Conservation (phyloP, 768 basidiomycete genomes). For the Suillus spraguei region DNA sequence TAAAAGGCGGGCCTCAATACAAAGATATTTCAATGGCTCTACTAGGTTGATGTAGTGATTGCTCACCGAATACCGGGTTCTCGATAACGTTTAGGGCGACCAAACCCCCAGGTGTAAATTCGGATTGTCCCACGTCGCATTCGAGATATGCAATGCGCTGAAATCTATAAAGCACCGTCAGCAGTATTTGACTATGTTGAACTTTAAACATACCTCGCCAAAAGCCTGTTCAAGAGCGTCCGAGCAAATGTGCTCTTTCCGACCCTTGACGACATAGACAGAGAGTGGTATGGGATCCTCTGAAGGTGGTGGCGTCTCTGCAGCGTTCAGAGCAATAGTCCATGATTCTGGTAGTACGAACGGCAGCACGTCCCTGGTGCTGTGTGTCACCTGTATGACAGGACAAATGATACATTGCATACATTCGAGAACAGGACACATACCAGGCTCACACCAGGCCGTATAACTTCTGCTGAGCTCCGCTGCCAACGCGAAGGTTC, state of each 20-base stretch:
- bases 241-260: slow-evolving; percentile 92
- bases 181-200: slow-evolving; percentile 1
- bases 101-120: slow-evolving; percentile 87
- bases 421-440: slow-evolving; percentile 54
- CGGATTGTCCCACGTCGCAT: slow-evolving; percentile 92
- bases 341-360: slow-evolving; percentile 41
- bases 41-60: not conserved
- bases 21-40: slow-evolving; percentile 2
- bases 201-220: slow-evolving; percentile 47
- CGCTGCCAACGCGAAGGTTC: slow-evolving; percentile 49
- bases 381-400: slow-evolving; percentile 28
- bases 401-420: not conserved
- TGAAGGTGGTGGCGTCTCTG: slow-evolving; percentile 1
- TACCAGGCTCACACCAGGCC: slow-evolving; percentile 39
- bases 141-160: slow-evolving; percentile 88
- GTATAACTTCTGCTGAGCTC: slow-evolving; percentile 23
- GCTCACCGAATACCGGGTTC: slow-evolving; percentile 67
- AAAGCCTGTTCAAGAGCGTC: slow-evolving; percentile 68
- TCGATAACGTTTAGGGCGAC: slow-evolving; percentile 79
- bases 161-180: slow-evolving; percentile 48
- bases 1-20: slow-evolving; percentile 80
- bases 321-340: slow-evolving; percentile 30
- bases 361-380: slow-evolving; percentile 34
- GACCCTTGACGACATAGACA: slow-evolving; percentile 73
- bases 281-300: slow-evolving; percentile 27